Evolutionary conservation across 2,329 filamentous ascomycete species (phyloP).

Genomic region (Trichophaea hybrida): DNA sequence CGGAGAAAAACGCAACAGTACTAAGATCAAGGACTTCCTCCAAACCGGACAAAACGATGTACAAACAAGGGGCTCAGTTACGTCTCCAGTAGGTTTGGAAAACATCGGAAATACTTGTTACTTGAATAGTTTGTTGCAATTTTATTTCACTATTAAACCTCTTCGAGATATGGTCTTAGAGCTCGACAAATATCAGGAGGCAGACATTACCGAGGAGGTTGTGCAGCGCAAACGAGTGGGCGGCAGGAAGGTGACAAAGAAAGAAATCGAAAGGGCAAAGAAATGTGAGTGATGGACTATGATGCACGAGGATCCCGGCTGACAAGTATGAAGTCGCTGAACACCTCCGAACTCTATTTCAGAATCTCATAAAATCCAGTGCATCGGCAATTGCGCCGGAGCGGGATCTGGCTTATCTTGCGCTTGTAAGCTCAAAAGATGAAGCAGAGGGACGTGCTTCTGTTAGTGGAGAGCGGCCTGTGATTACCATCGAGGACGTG

Average conservation of each 20-base stretch:
- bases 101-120: constrained; percentile 99
- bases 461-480: constrained; percentile 3
- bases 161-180: constrained; percentile 67
- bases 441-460: constrained; percentile 31
- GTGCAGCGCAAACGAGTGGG: constrained; percentile 58
- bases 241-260: constrained; percentile 49
- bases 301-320: constrained; percentile 15
- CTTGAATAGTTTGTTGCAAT: constrained; percentile 89
- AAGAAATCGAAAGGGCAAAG: constrained; percentile 47
- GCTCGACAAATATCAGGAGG: constrained; percentile 51
- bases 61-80: constrained; percentile 25
- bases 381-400: constrained; percentile 52
- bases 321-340: constrained; percentile 46
- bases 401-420: constrained; percentile 64
- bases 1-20: constrained; percentile 23
- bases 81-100: constrained; percentile 68
- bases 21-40: constrained; percentile 21
- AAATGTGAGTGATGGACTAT: constrained; percentile 48
- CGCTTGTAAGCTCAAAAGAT: constrained; percentile 48
- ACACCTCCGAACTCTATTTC: constrained; percentile 57
- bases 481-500: constrained; percentile 9
- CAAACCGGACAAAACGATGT: constrained; percentile 18
- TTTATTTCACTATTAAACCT: constrained; percentile 76
- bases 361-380: constrained; percentile 50
- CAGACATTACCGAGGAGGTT: constrained; percentile 50